Evolutionary conservation across 2,329 filamentous ascomycete genomes (phyloP).

Genomic region (Aspergillus nomiae): DNA sequence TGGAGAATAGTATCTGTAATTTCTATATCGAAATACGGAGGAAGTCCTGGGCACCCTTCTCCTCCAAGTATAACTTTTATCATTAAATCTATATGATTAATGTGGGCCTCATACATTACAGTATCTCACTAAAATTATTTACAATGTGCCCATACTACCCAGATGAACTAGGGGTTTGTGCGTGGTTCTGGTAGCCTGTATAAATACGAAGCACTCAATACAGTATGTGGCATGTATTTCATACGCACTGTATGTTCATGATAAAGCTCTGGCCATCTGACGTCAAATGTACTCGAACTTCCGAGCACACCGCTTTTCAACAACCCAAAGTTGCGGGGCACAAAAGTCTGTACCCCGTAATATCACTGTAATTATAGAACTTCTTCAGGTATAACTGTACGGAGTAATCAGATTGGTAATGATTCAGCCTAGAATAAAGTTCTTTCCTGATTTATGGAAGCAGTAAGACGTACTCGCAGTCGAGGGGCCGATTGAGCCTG

Average conservation of each 20-base stretch:
- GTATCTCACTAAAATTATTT: neutral
- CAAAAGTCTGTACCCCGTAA: neutral
- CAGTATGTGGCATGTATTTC: neutral
- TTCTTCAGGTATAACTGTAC: neutral
- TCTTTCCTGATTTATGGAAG: neutral
- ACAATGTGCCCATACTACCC: neutral
- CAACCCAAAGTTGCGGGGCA: neutral
- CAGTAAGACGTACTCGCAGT: neutral
- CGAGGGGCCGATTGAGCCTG: neutral
- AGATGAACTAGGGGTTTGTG: neutral
- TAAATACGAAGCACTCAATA: neutral
- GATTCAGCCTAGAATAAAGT: neutral
- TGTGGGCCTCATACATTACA: neutral
- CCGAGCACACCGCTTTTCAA: conserved; percentile 23
- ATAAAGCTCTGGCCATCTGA: conserved; percentile 21
- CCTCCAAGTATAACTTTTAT: neutral
- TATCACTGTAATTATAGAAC: neutral
- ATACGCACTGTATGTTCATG: neutral
- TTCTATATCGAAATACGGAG: neutral
- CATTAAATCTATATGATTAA: neutral
- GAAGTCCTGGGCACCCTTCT: neutral
- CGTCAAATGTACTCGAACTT: conserved; percentile 16
- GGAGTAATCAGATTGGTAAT: neutral
- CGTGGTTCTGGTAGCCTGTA: neutral
- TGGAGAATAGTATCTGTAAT: neutral